These are phyloP conservation scores for Eutrema yunnanense DNA, from an alignment of 345 rosid species.

Conservation along the genomic window DNA sequence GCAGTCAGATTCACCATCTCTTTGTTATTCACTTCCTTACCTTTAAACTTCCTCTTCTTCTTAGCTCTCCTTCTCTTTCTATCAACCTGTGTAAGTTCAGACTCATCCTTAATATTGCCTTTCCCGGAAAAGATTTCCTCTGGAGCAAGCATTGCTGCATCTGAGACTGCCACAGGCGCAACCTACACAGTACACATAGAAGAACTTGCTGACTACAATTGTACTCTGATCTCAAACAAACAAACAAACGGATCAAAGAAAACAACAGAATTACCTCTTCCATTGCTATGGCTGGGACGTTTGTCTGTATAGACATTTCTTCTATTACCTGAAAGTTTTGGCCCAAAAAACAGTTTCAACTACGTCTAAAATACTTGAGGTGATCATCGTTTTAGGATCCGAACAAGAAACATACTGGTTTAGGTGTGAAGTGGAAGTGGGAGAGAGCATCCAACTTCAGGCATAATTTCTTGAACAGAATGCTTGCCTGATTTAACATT, in stretches of 20 bases:
- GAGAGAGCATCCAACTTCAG: constrained; percentile 96
- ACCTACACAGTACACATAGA: constrained; percentile 40
- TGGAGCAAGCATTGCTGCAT: constrained; percentile 98
- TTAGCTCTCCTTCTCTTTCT: constrained; percentile 97
- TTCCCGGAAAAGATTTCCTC: constrained; percentile 84
- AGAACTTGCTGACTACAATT: background rate
- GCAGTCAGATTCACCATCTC: background rate
- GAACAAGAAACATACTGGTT: constrained; percentile 62
- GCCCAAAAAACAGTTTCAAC: background rate
- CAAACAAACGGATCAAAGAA: background rate
- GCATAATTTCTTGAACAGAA: constrained; percentile 71
- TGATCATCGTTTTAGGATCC: constrained; percentile 1
- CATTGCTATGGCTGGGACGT: constrained; percentile 96
- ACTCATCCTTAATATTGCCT: constrained; percentile 81
- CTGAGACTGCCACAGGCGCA: constrained; percentile 92
- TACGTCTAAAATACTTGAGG: background rate
- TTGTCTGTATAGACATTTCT: constrained; percentile 80
- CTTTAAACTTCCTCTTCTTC: constrained; percentile 85
- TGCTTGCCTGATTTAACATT: constrained; percentile 51
- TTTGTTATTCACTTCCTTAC: constrained; percentile 33
- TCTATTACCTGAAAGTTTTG: constrained; percentile 60
- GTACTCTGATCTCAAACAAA: background rate
- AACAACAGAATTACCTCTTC: constrained; percentile 62
- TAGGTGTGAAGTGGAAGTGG: constrained; percentile 95
- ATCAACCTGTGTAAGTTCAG: constrained; percentile 74